phyloP scores from a whole-genome alignment of 257 asterid genomes.

The Fraxinus cuspidata region DNA sequence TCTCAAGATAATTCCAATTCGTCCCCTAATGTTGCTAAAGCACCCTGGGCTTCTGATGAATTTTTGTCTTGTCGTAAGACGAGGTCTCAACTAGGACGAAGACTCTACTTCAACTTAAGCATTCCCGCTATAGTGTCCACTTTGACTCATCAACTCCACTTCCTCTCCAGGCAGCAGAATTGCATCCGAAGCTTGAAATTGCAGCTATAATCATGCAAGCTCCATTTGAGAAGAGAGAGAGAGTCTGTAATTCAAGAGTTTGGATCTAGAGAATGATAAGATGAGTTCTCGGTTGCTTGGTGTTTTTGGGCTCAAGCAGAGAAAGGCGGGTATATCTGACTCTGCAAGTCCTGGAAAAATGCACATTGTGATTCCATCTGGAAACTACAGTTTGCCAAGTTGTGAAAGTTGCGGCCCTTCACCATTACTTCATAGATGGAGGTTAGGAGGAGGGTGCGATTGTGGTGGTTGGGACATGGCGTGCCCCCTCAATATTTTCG shows the following conservation, averaged over 20 bases:
- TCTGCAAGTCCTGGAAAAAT: constrained; percentile 39
- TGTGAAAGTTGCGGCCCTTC: constrained; percentile 64
- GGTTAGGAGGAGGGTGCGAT: constrained; percentile 91
- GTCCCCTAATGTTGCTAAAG: constrained; percentile 40
- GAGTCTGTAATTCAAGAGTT: constrained; percentile 56
- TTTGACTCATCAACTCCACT: constrained; percentile 25
- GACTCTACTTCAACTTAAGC: constrained; percentile 31
- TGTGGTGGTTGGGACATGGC: constrained; percentile 99
- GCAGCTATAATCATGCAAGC: constrained; percentile 71
- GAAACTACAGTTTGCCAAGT: constrained; percentile 76
- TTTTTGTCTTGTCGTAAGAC: constrained; percentile 26
- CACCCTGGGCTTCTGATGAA: constrained; percentile 37
- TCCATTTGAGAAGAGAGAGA: constrained; percentile 78
- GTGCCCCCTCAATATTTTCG: constrained; percentile 69
- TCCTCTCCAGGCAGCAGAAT: constrained; percentile 44
- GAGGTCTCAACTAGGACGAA: constrained; percentile 29
- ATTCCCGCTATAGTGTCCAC: constrained; percentile 26
- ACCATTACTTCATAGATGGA: constrained; percentile 83
- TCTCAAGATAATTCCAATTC: constrained; percentile 45
- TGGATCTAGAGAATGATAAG: constrained; percentile 42
- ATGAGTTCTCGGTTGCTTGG: constrained; percentile 21
- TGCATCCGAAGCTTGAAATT: constrained; percentile 63
- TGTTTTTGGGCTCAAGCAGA: constrained; percentile 20
- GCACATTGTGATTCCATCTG: constrained; percentile 82
- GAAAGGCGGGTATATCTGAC: constrained; percentile 24